Evolutionary conservation across 805 yeast genomes (phyloP), one percentile per base, ranked within the genome.

Genomic region (Wickerhamomyces sydowiorum): DNA sequence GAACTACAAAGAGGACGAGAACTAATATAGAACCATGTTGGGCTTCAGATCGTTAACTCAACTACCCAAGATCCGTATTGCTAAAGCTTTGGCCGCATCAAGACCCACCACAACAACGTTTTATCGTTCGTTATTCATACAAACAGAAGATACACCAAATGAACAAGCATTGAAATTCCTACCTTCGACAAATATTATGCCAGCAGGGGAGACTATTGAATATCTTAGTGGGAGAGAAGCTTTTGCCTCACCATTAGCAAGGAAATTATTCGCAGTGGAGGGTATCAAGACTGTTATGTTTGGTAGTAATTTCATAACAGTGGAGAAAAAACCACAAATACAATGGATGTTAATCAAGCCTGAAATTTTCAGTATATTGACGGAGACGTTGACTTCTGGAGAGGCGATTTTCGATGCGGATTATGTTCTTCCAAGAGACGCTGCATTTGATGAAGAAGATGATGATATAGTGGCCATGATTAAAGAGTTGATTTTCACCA

Each of bases 81-180:
- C 20, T 17, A 6, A 13, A 8, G 20, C 20, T 8, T 3, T 10
- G 10, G 10, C 25, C 7, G 7, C 25, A 23, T 23, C 25, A 23
- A 23, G 7, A 23, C 25, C 25, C 7, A 23, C 25, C 7, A 23
- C 25, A 27, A 27, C 37, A 32, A 19, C 46, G 36, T 27, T 37
- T 20, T 19, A 31, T 15, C 48, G 66, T 17, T 37, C 57, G 0
- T 43, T 83, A 25, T 83, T 80, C 60, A 88, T 88, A 35, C 95
- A 86, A 59, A 88, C 96, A 0, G 80, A 83, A 27, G 78, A 81
- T 24, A 88, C 96, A 0, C 96, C 96, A 2, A 88, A 88, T 57
- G 90, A 80, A 41, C 80, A 86, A 51, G 96, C 96, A 0, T 63
- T 88, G 43, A 88, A 88, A 68, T 88, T 88, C 53, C 61, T 86